Percentiles rank a stretch among this genome's conserved stretches.
These are phyloP conservation scores for Amniculicola lignicola DNA, from an alignment of 495 filamentous ascomycete species.

Conservation along the genomic window DNA sequence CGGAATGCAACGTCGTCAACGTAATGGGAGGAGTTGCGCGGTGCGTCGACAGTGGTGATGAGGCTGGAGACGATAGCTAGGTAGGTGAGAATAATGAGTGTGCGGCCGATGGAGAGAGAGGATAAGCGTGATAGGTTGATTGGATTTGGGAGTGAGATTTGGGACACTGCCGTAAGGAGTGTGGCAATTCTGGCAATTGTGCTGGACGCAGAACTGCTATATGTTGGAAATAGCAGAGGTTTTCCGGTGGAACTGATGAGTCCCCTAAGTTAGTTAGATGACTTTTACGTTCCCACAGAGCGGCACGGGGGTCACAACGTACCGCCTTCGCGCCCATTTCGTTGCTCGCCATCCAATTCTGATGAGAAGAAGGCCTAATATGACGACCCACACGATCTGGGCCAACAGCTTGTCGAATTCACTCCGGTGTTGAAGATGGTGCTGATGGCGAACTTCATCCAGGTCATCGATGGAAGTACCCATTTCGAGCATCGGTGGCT, in stretches of 20 bases:
- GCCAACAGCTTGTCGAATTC: constrained; percentile 2
- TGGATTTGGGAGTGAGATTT: background rate
- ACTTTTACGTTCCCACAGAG: background rate
- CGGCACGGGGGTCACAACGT: background rate
- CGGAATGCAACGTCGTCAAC: constrained; percentile 37
- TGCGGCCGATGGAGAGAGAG: background rate
- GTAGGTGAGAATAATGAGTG: constrained; percentile 4
- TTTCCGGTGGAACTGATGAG: background rate
- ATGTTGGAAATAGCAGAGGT: background rate
- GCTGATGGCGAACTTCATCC: constrained; percentile 18
- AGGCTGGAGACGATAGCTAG: background rate
- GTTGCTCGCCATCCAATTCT: too few relatives aligned
- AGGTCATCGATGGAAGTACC: constrained; percentile 3
- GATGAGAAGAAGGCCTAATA: background rate
- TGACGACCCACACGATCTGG: constrained; percentile 6
- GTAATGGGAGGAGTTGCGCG: constrained; percentile 12
- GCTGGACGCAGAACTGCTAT: background rate
- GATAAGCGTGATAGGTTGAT: background rate
- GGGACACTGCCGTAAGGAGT: background rate
- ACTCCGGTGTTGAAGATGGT: constrained; percentile 13
- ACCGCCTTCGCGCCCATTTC: background rate
- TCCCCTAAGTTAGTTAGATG: background rate
- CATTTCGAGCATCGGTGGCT: background rate
- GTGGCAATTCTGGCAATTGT: background rate
- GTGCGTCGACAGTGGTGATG: constrained; percentile 13